These are phyloP conservation scores for Edaphochlamys debaryana DNA, from an alignment of 139 green algal species.

Conservation along the genomic window DNA sequence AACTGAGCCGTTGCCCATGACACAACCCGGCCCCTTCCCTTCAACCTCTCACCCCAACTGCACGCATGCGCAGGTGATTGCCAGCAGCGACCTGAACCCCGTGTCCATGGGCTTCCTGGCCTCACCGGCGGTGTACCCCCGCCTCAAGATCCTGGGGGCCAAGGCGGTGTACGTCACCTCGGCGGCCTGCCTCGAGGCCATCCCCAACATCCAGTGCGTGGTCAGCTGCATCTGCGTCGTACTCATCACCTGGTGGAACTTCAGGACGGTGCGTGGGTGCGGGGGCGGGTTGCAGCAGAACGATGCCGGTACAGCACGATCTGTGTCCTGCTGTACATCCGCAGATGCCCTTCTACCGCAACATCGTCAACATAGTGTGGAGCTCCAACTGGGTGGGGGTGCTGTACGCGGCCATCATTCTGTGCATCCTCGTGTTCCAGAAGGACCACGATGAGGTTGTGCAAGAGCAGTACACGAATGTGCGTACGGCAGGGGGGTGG, in stretches of 20 bases:
- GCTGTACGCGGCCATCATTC: not conserved
- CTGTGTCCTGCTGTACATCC: too few species aligned
- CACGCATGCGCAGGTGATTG: not conserved
- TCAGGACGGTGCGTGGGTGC: too few species aligned
- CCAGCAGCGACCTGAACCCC: not conserved
- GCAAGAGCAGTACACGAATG: not conserved
- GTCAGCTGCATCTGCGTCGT: not conserved
- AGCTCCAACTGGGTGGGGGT: constrained; percentile 3
- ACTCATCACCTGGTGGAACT: too few species aligned
- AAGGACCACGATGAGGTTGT: not conserved
- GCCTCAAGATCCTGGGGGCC: constrained; percentile 11
- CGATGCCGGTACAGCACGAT: too few species aligned
- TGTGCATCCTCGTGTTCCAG: not conserved
- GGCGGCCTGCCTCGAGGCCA: not conserved
- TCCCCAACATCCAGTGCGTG: not conserved
- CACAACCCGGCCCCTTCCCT: too few species aligned
- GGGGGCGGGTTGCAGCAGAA: too few species aligned
- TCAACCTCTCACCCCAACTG: not conserved
- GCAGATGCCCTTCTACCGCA: constrained; percentile 8
- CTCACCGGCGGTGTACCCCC: not conserved
- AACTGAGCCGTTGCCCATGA: too few species aligned
- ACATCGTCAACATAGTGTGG: not conserved
- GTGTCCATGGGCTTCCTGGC: not conserved
- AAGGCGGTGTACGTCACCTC: not conserved
- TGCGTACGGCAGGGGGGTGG: too few species aligned